A percentile compares a stretch with the other conserved stretches of the same genome.
These are phyloP conservation scores for Ophioceras dolichostomum DNA, from an alignment of 2,329 filamentous ascomycete genomes.

Conservation along the genomic window DNA sequence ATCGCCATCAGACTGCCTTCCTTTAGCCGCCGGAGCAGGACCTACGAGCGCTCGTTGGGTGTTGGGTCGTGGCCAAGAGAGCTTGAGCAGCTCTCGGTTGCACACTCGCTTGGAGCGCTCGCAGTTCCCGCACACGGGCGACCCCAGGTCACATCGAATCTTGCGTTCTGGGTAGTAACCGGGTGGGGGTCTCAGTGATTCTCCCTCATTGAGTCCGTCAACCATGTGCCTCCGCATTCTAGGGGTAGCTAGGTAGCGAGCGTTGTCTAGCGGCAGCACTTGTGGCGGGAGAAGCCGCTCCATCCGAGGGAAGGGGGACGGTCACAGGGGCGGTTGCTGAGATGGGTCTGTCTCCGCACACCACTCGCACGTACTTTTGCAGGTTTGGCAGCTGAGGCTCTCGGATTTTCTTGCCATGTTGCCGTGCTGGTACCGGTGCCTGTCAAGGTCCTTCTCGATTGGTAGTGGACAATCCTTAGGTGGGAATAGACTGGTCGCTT, in stretches of 20 bases:
- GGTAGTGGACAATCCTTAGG: no score
- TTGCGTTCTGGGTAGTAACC: conserved; percentile 4
- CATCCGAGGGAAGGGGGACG: no score
- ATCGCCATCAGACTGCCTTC: no score
- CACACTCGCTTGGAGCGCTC: conserved; percentile 4
- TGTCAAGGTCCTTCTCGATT: no score
- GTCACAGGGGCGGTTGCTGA: no score
- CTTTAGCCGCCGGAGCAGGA: no score
- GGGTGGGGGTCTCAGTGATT: not conserved
- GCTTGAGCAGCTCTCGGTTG: conserved; percentile 1
- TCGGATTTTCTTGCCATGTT: not conserved
- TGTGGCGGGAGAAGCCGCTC: no score
- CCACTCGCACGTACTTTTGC: not conserved
- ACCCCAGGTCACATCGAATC: conserved; percentile 6
- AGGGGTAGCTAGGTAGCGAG: no score
- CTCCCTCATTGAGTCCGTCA: not conserved
- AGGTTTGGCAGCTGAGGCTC: not conserved
- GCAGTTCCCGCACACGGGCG: conserved; percentile 5
- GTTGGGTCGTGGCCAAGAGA: conserved; percentile 5
- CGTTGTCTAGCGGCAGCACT: no score
- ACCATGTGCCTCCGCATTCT: not conserved
- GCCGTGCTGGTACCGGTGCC: no score
- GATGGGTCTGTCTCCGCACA: no score
- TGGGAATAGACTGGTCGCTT: no score
- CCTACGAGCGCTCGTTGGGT: conserved; percentile 1